Percentiles rank a stretch among this genome's conserved stretches.
Conservation (phyloP, 1,284 basidiomycete species). For the Boletellus deceptivus region DNA sequence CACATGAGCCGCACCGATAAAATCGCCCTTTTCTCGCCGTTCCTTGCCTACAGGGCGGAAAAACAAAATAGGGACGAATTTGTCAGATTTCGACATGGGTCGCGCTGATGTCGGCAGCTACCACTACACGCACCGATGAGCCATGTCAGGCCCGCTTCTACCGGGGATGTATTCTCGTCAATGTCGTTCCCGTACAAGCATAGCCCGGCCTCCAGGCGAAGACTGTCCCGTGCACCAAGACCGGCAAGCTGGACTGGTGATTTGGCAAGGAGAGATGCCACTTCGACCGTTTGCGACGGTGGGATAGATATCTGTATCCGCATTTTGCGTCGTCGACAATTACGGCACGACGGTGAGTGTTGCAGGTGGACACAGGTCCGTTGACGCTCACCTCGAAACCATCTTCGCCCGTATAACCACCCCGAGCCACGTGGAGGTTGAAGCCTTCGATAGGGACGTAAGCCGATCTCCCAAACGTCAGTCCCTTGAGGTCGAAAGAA, state of each 20-base stretch:
- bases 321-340: too few species aligned
- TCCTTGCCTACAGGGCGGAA: slow-evolving; percentile 62
- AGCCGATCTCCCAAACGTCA: slow-evolving; percentile 81
- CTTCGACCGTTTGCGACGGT: slow-evolving; percentile 67
- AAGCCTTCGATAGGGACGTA: slow-evolving; percentile 77
- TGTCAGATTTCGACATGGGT: too few species aligned
- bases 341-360: too few species aligned
- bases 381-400: slow-evolving; percentile 79
- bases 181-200: slow-evolving; percentile 96
- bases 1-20: slow-evolving; percentile 85
- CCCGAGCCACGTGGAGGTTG: slow-evolving; percentile 89
- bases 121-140: slow-evolving; percentile 65
- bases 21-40: slow-evolving; percentile 65
- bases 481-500: slow-evolving; percentile 64
- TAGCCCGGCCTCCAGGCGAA: slow-evolving; percentile 97
- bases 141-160: slow-evolving; percentile 93
- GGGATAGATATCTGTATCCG: slow-evolving; percentile 81
- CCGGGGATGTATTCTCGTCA: slow-evolving; percentile 81
- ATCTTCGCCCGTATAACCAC: slow-evolving; percentile 98
- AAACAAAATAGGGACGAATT: neutral
- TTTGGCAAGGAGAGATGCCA: slow-evolving; percentile 73
- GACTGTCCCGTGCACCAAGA: slow-evolving; percentile 89
- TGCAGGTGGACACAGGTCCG: too few species aligned
- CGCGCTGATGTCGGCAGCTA: too few species aligned
- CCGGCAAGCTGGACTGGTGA: slow-evolving; percentile 84